Conservation (phyloP, 108 stramenopile species). For the Nitzschia inconspicua region DNA sequence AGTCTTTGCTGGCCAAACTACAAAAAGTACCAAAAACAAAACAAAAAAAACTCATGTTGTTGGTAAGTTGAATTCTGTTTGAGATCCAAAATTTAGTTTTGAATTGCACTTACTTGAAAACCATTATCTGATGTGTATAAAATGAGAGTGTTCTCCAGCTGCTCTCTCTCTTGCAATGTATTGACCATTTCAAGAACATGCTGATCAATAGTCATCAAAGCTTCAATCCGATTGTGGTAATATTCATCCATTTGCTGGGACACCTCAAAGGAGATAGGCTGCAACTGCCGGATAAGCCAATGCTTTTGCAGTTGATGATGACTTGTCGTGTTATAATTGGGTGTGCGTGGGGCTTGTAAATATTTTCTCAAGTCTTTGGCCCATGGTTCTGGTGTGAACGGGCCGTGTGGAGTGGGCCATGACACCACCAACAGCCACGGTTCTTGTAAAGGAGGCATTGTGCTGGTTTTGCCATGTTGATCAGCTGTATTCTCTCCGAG, state of each 20-base stretch:
- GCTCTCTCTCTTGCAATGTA: neutral
- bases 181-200: slow-evolving; percentile 18
- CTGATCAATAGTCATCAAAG: slow-evolving; percentile 22
- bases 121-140: slow-evolving; percentile 37
- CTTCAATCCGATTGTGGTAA: slow-evolving; percentile 18
- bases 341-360: slow-evolving; percentile 1
- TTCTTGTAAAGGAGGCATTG: slow-evolving; percentile 10
- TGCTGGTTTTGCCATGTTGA: too few species aligned
- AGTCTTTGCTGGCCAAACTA: slow-evolving; percentile 32
- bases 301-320: slow-evolving; percentile 17
- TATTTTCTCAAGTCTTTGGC: slow-evolving; percentile 5
- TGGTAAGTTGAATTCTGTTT: neutral
- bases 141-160: slow-evolving; percentile 11
- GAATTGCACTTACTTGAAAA: slow-evolving; percentile 16
- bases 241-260: neutral
- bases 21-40: neutral
- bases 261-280: neutral
- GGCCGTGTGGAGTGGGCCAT: slow-evolving; percentile 37
- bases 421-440: slow-evolving; percentile 25
- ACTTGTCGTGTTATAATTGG: slow-evolving; percentile 19
- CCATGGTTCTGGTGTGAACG: slow-evolving; percentile 36
- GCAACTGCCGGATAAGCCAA: slow-evolving; percentile 19
- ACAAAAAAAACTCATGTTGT: neutral
- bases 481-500: too few species aligned
- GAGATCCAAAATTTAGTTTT: neutral